Conservation (phyloP, 257 asterid species). For the Solanum etuberosum region DNA sequence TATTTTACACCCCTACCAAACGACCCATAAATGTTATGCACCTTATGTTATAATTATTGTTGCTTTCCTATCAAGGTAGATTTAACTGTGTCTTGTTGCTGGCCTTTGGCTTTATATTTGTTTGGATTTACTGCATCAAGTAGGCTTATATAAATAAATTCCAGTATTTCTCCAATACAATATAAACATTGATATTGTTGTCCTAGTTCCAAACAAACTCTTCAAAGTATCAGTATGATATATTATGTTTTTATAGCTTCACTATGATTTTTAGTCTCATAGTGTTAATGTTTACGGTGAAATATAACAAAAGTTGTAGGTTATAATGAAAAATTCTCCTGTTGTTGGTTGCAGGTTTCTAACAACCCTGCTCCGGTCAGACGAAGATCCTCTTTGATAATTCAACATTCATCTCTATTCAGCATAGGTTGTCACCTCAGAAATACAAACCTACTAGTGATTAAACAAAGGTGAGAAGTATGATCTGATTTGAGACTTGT, state of each 20-base stretch:
- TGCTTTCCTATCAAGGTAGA: neutral
- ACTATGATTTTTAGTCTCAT: neutral
- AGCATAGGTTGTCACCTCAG: neutral
- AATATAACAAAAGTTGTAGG: neutral
- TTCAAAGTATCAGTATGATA: neutral
- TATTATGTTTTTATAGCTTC: neutral
- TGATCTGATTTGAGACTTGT: neutral
- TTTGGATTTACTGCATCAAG: neutral
- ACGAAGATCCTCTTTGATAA: neutral
- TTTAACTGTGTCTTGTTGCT: neutral
- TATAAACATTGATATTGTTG: neutral
- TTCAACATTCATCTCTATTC: constrained; percentile 4
- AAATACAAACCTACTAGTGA: constrained; percentile 11
- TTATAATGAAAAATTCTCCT: neutral
- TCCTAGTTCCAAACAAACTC: no score
- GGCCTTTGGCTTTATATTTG: neutral
- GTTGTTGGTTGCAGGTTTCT: constrained; percentile 3
- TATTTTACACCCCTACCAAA: no score
- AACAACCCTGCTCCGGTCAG: constrained; percentile 7
- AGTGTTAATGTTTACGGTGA: neutral
- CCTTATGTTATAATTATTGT: neutral
- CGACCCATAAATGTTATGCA: neutral
- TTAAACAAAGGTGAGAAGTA: constrained; percentile 19
- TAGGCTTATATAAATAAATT: neutral
- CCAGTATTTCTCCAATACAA: neutral